These are phyloP conservation scores for Bruguiera gymnorhiza DNA, from an alignment of 345 rosid species.

Conservation along the genomic window DNA sequence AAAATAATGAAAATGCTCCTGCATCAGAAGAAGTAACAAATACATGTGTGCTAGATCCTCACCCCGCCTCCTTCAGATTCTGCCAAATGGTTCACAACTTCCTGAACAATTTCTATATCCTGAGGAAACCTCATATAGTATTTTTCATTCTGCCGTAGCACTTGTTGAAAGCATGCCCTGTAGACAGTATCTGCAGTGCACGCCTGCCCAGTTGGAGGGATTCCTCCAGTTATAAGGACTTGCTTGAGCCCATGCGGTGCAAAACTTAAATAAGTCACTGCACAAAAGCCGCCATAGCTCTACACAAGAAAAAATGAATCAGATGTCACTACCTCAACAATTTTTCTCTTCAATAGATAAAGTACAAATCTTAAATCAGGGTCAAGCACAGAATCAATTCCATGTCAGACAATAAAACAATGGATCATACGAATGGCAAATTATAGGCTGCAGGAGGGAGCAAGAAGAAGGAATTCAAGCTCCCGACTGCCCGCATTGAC, in stretches of 20 bases:
- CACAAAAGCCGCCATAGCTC: conserved; percentile 98
- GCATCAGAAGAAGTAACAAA: conserved; percentile 3
- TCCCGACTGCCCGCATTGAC: background rate
- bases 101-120: conserved; percentile 62
- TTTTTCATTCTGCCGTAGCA: conserved; percentile 70
- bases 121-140: conserved; percentile 88
- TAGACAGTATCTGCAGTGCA: conserved; percentile 76
- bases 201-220: conserved; percentile 66
- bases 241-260: conserved; percentile 91
- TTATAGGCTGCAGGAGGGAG: too few species aligned
- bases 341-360: background rate
- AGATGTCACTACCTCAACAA: conserved; percentile 1
- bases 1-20: background rate
- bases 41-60: conserved; percentile 21
- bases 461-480: too few species aligned
- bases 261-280: conserved; percentile 77
- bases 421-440: too few species aligned
- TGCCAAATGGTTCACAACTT: conserved; percentile 62
- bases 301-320: conserved; percentile 27
- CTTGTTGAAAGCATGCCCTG: conserved; percentile 50
- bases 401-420: too few species aligned
- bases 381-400: background rate
- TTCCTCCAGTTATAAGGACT: conserved; percentile 90
- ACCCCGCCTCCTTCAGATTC: conserved; percentile 87
- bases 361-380: background rate